Percentiles rank a stretch among this genome's conserved stretches.
Conservation (phyloP, 2,329 filamentous ascomycete genomes). For the Blastomyces parvus region DNA sequence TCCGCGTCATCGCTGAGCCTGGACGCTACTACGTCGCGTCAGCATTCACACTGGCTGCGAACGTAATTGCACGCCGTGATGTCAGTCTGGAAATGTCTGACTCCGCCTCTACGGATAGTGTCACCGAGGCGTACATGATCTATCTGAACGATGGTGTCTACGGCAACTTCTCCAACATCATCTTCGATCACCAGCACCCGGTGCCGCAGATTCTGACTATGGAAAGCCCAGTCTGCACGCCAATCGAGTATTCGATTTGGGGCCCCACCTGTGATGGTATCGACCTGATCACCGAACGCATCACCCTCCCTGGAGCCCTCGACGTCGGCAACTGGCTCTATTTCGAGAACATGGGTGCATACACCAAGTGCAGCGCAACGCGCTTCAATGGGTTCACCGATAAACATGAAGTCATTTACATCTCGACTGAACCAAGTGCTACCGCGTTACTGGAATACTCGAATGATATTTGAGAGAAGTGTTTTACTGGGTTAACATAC, state of each 20-base stretch:
- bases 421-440: conserved; percentile 86
- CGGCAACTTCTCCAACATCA: conserved; percentile 98
- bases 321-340: conserved; percentile 97
- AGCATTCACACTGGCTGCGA: conserved; percentile 90
- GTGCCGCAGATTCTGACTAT: conserved; percentile 68
- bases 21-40: conserved; percentile 91
- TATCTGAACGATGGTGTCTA: conserved; percentile 98
- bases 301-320: conserved; percentile 64
- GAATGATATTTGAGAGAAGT: neutral
- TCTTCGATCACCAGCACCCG: conserved; percentile 96
- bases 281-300: conserved; percentile 80
- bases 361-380: conserved; percentile 96
- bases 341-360: conserved; percentile 98
- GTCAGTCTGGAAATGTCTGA: conserved; percentile 37
- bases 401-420: conserved; percentile 84
- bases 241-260: conserved; percentile 89
- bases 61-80: conserved; percentile 89
- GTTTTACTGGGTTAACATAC: neutral
- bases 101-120: conserved; percentile 43
- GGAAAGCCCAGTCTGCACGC: conserved; percentile 50
- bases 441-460: conserved; percentile 55
- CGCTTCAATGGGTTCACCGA: conserved; percentile 96
- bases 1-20: conserved; percentile 89
- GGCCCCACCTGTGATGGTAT: conserved; percentile 97
- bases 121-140: conserved; percentile 73